Evolutionary conservation across 768 basidiomycete species (phyloP), one percentile per base, ranked within the genome.

Genomic region (Tremella fuciformis): DNA sequence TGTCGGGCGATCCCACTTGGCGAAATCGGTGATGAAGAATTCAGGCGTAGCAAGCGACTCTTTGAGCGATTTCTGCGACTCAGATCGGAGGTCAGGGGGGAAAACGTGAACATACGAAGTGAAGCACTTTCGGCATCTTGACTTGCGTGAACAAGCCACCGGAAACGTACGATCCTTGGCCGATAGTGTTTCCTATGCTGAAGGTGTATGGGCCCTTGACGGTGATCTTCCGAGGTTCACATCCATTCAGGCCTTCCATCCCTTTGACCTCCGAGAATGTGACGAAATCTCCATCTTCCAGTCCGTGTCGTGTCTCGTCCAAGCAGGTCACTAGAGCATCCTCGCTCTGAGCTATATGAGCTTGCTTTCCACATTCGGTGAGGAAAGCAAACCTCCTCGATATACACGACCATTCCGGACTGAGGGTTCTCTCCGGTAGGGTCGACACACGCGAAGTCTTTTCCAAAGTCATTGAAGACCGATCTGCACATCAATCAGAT

Each of bases 261-360:
- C 96, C 96, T 77, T 93, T 87, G 22, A 99, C 85, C 79, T 99
- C 96, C 16, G 84, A 83, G 80, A 99, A 98, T 3, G 96, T 93
- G 21, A 98, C 93, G 69, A 86, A 98, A 73, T 98, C 91, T 15
- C 96, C 96, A 75, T 98, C 96, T 76, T 97, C 92, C n/a, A 99
- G 83, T 18, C 96, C 96, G 76, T 98, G 96, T 59, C 96, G 84
- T 11, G 94, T 88, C 80, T 99, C 96, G 66, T 99, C 96, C 59
- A 97, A 80, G 75, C 92, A 96, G 11, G 94, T 96, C 7, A 98
- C 94, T 19, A 98, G 78, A n/a, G 88, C 93, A 53, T 96, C 91
- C 46, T 82, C 80, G 60, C 86, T 87, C 91, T 94, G 59, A n/a
- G n/a, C 29, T 46, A 21, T 2, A 41, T 64, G 38, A 69, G 55